A percentile compares a stretch with the other conserved stretches of the same genome.
phyloP scores from a whole-genome alignment of 2,329 filamentous ascomycete species.

The Aspergillus amoenus region DNA sequence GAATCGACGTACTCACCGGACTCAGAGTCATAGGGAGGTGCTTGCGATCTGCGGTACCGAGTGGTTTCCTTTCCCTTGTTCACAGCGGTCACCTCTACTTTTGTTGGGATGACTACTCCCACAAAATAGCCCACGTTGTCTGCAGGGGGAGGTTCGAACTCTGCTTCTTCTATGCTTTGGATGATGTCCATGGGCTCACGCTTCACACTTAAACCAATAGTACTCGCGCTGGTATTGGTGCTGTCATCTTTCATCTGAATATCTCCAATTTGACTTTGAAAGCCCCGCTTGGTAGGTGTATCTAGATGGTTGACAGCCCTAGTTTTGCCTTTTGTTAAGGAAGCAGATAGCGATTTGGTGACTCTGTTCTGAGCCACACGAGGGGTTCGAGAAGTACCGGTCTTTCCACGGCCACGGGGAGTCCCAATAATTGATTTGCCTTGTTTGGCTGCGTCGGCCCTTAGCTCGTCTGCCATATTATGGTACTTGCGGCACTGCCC shows the following conservation, averaged over 20 bases:
- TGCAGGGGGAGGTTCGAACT: background rate
- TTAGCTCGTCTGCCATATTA: slow-evolving; percentile 38
- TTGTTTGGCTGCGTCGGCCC: slow-evolving; percentile 21
- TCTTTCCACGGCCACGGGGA: slow-evolving; percentile 9
- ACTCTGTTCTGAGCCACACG: slow-evolving; percentile 17
- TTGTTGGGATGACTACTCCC: background rate
- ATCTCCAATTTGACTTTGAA: too few species aligned
- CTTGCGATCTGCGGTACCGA: background rate
- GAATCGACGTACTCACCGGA: background rate
- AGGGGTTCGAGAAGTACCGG: background rate
- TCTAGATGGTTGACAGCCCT: too few species aligned
- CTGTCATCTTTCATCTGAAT: too few species aligned
- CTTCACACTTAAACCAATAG: too few species aligned
- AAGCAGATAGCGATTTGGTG: slow-evolving; percentile 14
- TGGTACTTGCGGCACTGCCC: slow-evolving; percentile 48
- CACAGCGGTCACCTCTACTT: background rate
- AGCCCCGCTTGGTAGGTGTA: too few species aligned
- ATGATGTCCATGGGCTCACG: background rate
- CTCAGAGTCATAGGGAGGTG: background rate
- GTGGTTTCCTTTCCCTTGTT: background rate
- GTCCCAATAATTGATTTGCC: slow-evolving; percentile 6
- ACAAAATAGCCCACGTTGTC: background rate
- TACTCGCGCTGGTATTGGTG: too few species aligned
- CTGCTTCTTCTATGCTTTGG: background rate
- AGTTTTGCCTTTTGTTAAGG: background rate